Evolutionary conservation across 257 asterid genomes (phyloP), one percentile per base, ranked within the genome.

Genomic region (Fraxinus pennsylvanica): DNA sequence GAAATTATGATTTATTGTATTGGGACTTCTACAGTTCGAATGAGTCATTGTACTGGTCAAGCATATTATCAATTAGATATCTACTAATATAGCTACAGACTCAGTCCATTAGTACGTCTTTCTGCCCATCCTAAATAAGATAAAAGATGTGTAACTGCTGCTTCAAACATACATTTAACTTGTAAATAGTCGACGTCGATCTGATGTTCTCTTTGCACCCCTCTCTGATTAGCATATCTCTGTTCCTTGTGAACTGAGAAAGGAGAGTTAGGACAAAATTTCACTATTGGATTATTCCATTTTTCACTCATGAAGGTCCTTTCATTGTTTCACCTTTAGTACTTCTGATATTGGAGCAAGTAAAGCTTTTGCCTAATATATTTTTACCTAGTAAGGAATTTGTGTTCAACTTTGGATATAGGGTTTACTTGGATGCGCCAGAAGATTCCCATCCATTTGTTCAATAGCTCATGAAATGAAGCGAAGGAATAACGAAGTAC

Each of bases 381-480:
- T 61, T 61, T 57, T 21, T 7, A 22, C 15, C 19, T 63, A 10
- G 33, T 27, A 63, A 63, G 19, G 19, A 63, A 9, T 27, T 27
- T 22, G 19, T 27, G 59, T 63, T 27, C 19, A 25, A 63, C 32
- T 22, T 22, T 63, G 35, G 33, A 35, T 80, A 79, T 74, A 82
- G 85, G 82, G 57, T n/a, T 54, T 71, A 47, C 8, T 67, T 83
- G 77, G 82, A 82, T 86, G 90, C 79, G 79, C 27, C 77, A 79
- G 76, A 78, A 71, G 68, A 73, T 82, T 79, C 72, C 76, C 69
- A 50, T 74, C 73, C 66, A 67, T 76, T 54, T 29, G 63, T 72
- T 82, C 73, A 71, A 14, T 78, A 74, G 80, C 84, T 79, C 76
- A 38, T 36, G 73, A 74, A 81, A 91, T 93, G 97, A 86, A 89